A percentile compares a stretch with the other conserved stretches of the same genome.
These are phyloP conservation scores for Phytophthora cajani DNA, from an alignment of 352 stramenopile genomes.

Conservation along the genomic window DNA sequence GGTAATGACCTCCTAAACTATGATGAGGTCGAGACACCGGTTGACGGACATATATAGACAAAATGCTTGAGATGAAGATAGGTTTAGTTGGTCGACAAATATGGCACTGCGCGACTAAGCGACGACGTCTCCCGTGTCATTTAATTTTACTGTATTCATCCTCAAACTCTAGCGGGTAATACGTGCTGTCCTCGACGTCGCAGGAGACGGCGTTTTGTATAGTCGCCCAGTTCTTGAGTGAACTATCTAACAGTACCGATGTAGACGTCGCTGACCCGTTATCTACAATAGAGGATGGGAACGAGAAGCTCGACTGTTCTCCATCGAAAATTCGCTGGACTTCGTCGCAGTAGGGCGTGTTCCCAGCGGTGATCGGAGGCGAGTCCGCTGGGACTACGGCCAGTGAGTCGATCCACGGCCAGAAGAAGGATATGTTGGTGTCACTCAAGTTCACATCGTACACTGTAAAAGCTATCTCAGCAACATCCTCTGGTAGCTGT, in stretches of 20 bases:
- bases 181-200: background rate
- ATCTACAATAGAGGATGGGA: background rate
- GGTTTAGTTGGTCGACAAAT: background rate
- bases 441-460: slow-evolving; percentile 37
- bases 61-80: background rate
- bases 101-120: background rate
- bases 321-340: slow-evolving; percentile 16
- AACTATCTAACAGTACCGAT: slow-evolving; percentile 13
- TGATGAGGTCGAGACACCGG: background rate
- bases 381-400: background rate
- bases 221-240: slow-evolving; percentile 2
- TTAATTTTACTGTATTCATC: slow-evolving; percentile 23
- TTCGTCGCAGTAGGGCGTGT: slow-evolving; percentile 29
- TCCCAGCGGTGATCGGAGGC: slow-evolving; percentile 25
- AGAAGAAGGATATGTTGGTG: slow-evolving; percentile 40
- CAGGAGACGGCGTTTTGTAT: slow-evolving; percentile 12
- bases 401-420: slow-evolving; percentile 37
- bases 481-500: slow-evolving; percentile 29
- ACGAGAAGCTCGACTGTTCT: slow-evolving; percentile 2
- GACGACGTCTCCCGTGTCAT: background rate
- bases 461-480: slow-evolving; percentile 25
- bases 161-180: slow-evolving; percentile 22
- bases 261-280: background rate
- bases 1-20: background rate
- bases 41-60: background rate